phyloP scores from a whole-genome alignment of 768 basidiomycete genomes.

The Lanmaoa rubissima region DNA sequence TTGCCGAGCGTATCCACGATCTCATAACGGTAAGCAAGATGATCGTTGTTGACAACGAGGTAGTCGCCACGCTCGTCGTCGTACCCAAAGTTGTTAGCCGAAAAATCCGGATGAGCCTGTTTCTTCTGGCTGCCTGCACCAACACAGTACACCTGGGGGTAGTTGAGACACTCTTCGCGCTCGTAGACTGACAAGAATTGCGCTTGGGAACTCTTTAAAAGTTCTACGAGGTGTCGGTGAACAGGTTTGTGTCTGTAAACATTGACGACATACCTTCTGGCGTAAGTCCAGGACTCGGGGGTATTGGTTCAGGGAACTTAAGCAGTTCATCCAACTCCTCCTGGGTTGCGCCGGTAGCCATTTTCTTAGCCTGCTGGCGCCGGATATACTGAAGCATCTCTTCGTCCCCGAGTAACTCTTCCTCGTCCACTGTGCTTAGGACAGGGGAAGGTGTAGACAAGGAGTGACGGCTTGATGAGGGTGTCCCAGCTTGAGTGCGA shows the following conservation, averaged over 20 bases:
- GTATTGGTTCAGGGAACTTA: conserved; percentile 88
- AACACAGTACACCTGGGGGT: conserved; percentile 76
- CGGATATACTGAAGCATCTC: conserved; percentile 96
- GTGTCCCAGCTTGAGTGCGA: conserved; percentile 54
- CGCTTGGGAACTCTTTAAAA: conserved; percentile 63
- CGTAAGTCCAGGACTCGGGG: conserved; percentile 61
- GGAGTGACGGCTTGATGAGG: conserved; percentile 71
- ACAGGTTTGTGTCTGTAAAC: neutral
- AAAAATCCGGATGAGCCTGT: conserved; percentile 64
- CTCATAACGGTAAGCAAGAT: conserved; percentile 97
- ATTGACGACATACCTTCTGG: conserved; percentile 60
- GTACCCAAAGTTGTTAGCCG: conserved; percentile 89
- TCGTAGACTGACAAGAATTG: conserved; percentile 85
- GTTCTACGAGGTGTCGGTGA: conserved; percentile 39
- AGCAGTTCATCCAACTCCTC: conserved; percentile 86
- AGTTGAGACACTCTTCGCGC: conserved; percentile 88
- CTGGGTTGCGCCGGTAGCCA: conserved; percentile 79
- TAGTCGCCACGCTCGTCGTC: conserved; percentile 99
- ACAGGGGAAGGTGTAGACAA: conserved; percentile 84
- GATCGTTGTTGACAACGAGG: conserved; percentile 83
- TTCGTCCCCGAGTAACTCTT: conserved; percentile 87
- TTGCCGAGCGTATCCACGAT: conserved; percentile 91
- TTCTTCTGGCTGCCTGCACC: conserved; percentile 85
- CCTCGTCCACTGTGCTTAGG: conserved; percentile 76
- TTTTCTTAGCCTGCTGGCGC: conserved; percentile 84